phyloP scores from a whole-genome alignment of 371 early-diverging fungal species.

The Mucor lusitanicus region DNA sequence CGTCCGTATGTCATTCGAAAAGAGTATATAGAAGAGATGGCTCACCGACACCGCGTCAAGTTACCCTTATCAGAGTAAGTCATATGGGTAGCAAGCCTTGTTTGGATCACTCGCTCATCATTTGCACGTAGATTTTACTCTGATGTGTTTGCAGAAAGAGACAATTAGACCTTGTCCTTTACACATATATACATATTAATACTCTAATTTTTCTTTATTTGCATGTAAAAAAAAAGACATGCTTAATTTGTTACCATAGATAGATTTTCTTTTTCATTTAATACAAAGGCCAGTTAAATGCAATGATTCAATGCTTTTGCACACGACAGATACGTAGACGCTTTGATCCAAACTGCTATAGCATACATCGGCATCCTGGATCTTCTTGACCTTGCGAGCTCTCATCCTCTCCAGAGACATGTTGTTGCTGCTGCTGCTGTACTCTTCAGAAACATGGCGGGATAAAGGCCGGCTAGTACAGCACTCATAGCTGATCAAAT shows the following conservation, averaged over 20 bases:
- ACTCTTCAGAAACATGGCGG: too few relatives aligned
- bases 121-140: slow-evolving; percentile 14
- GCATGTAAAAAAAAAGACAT: not conserved
- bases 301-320: not conserved
- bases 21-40: slow-evolving; percentile 60
- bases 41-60: slow-evolving; percentile 51
- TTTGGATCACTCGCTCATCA: too few relatives aligned
- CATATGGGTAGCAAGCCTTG: too few relatives aligned
- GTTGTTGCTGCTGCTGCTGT: too few relatives aligned
- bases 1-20: slow-evolving; percentile 60
- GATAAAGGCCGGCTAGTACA: not conserved
- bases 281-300: not conserved
- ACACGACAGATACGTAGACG: not conserved
- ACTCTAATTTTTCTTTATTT: not conserved
- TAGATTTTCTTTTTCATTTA: not conserved
- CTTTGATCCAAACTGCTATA: not conserved
- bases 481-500: not conserved
- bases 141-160: slow-evolving; percentile 20
- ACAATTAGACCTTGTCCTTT: not conserved
- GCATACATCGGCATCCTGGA: not conserved
- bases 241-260: not conserved
- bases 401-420: not conserved
- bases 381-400: not conserved
- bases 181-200: not conserved
- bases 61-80: slow-evolving; percentile 52